A percentile compares a stretch with the other conserved stretches of the same genome.
These are phyloP conservation scores for Papiliotrema terrestris DNA, from an alignment of 1,284 basidiomycete genomes.

Conservation along the genomic window DNA sequence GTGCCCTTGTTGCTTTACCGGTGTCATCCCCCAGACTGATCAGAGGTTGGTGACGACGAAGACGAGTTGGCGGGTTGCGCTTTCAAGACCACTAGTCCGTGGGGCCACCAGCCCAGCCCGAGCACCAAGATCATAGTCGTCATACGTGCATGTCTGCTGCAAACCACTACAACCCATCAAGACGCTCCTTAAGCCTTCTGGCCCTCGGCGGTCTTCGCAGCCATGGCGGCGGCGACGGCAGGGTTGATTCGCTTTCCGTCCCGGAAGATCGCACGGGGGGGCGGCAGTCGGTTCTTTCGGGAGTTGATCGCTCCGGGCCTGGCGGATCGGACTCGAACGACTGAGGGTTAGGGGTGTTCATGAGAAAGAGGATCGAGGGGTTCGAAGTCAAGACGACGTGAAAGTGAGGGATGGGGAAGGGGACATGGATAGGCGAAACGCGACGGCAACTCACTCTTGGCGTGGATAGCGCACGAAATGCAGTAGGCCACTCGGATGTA, in stretches of 20 bases:
- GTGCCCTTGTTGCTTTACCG: too few relatives aligned
- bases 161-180: not conserved
- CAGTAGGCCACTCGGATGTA: conserved; percentile 99
- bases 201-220: conserved; percentile 51
- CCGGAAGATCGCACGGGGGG: conserved; percentile 94
- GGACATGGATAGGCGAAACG: not conserved
- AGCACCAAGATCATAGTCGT: too few relatives aligned
- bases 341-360: conserved; percentile 47
- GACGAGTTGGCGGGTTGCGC: too few relatives aligned
- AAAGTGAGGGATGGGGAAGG: not conserved
- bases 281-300: conserved; percentile 92
- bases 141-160: too few relatives aligned
- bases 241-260: conserved; percentile 88
- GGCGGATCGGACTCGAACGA: conserved; percentile 91
- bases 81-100: too few relatives aligned
- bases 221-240: conserved; percentile 63
- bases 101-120: too few relatives aligned
- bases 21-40: too few relatives aligned
- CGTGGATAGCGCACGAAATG: conserved; percentile 98
- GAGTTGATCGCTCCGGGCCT: conserved; percentile 61
- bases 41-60: too few relatives aligned
- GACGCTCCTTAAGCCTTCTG: conserved; percentile 25
- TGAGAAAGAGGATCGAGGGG: not conserved
- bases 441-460: conserved; percentile 66
- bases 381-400: too few relatives aligned